Base-by-base conservation (phyloP, 2,329 filamentous ascomycete species). In the Colletotrichum falcatum region DNA sequence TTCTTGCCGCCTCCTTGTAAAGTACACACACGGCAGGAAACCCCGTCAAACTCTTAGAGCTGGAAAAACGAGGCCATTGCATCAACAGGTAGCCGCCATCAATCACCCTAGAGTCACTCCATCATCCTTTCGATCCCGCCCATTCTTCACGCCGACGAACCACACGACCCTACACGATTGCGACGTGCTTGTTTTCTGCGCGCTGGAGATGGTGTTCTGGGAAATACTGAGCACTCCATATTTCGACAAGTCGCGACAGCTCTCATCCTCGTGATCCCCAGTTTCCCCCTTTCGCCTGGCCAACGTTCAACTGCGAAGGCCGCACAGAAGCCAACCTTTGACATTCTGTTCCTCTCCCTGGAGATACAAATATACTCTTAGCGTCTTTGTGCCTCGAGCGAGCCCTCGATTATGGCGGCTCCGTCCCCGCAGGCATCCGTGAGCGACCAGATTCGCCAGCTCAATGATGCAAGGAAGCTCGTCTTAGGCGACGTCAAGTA, bases 401-500 rank as follows among this genome's bases (percentile, higher is more conserved):
- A 26, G 35, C 58, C 39, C 56, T 35, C 72, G 76, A 81, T 78
- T 80, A 90, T 91, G 86, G 86, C 88, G 75, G 66, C 68, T 54
- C 81, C 85, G 71, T 77, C 84, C 66, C 76, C 82, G 69, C 77
- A 80, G 30, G 84, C 89, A 65, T 88, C 89, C 39, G 87, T 94
- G 71, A 85, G 88, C 78, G 91, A 94, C 77, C 94, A 95, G 82
- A 89, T 98, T 77, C 89, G 90, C 76, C 95, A 98, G 85, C 91
- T 99, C 75, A 91, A 97, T 80, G 91, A 93, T 76, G 96, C 96
- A 73, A 94, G 96, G 78, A 93, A 93, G 79, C 91, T 98, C 72
- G 95, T 97, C 64, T 88, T 98, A 70, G 90, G 89, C 75, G 95
- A 98, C 82, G 88, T 95, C 73, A 90, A 90, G 78, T 94, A 97